A percentile compares a stretch with the other conserved stretches of the same genome.
Evolutionary conservation across 441 rosid genomes (phyloP).

Genomic region (Raphanus hybrid): DNA sequence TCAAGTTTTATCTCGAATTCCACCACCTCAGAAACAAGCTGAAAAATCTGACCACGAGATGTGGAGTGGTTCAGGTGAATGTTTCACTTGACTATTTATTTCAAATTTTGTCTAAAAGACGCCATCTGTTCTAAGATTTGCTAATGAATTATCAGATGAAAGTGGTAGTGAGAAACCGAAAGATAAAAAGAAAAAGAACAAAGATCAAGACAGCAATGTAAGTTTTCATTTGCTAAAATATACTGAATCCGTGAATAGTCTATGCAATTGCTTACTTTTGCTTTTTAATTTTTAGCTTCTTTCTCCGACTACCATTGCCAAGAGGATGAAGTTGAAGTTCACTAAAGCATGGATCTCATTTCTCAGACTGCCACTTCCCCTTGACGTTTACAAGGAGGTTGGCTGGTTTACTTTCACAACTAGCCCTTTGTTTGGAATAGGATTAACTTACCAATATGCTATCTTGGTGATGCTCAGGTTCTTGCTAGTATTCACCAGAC

Average conservation of each 20-base stretch:
- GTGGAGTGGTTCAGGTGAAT: slow-evolving; percentile 89
- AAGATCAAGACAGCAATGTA: slow-evolving; percentile 55
- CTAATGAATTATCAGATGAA: slow-evolving; percentile 42
- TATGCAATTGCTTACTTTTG: slow-evolving; percentile 20
- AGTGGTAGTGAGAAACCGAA: slow-evolving; percentile 38
- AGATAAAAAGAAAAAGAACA: slow-evolving; percentile 49
- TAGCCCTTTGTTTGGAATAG: slow-evolving; percentile 2
- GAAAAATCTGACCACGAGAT: slow-evolving; percentile 59
- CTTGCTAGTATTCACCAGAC: slow-evolving; percentile 74
- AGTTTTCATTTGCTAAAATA: slow-evolving; percentile 24
- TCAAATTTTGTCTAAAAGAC: not conserved
- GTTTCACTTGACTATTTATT: slow-evolving; percentile 27
- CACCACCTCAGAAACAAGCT: slow-evolving; percentile 53
- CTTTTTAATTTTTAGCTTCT: slow-evolving; percentile 50
- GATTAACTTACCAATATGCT: slow-evolving; percentile 25
- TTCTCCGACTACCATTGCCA: slow-evolving; percentile 60
- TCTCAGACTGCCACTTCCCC: slow-evolving; percentile 83
- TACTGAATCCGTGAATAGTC: slow-evolving; percentile 8
- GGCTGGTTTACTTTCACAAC: slow-evolving; percentile 21
- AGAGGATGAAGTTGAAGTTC: slow-evolving; percentile 84
- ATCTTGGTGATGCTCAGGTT: slow-evolving; percentile 60
- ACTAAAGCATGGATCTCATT: slow-evolving; percentile 89
- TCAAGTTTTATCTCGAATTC: slow-evolving; percentile 63
- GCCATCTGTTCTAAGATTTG: not conserved
- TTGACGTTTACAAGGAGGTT: slow-evolving; percentile 93